Evolutionary conservation across 176 grass and related monocot species (phyloP), one percentile per base, ranked within the genome.

Genomic region (Cymbopogon citratus): DNA sequence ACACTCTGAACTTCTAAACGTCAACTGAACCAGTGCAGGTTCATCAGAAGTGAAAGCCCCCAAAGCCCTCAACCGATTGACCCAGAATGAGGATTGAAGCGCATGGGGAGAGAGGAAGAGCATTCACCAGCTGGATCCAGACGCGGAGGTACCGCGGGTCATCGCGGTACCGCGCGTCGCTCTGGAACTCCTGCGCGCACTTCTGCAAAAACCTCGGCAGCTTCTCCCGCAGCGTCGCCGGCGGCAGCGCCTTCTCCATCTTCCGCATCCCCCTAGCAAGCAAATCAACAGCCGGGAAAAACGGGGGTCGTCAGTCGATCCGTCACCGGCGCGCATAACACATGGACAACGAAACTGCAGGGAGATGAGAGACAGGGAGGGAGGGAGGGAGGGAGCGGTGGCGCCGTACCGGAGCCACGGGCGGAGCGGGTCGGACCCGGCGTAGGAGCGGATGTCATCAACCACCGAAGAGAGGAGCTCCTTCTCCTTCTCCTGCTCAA

Each of bases 191-290:
- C 85, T 95, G 57, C 23, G 86, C 90, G 73, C 92, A 95, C 83
- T 95, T 98, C 76, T 98, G 92, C 46, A 98, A 92, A 76, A 95
- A 98, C 81, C 92, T 88, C 4, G 92, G 92, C 46, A 98, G 88
- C 76, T 98, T 98, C 81, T 91, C 86, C 66, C 85, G 81, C 38
- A 93, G 70, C 61, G 67, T 84, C 23, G 31, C 81, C 41, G 74
- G 87, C 21, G 92, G 88, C 6, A 95, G 81, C 51, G 76, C 65
- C 46, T 54, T 62, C 80, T 85, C 88, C 87, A 98, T 71, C 87
- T 70, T 91, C 46, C 85, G 71, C 51, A 95, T 74, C 29, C 92
- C 92, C 48, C 95, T 98, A 73, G 14, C 48, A 35, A 21, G 27
- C 57, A 67, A 34, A 36, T 3, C 4, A 33, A 67, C 23, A 0